A percentile compares a stretch with the other conserved stretches of the same genome.
phyloP scores from a whole-genome alignment of 352 stramenopile species.

The Phytophthora syringae region DNA sequence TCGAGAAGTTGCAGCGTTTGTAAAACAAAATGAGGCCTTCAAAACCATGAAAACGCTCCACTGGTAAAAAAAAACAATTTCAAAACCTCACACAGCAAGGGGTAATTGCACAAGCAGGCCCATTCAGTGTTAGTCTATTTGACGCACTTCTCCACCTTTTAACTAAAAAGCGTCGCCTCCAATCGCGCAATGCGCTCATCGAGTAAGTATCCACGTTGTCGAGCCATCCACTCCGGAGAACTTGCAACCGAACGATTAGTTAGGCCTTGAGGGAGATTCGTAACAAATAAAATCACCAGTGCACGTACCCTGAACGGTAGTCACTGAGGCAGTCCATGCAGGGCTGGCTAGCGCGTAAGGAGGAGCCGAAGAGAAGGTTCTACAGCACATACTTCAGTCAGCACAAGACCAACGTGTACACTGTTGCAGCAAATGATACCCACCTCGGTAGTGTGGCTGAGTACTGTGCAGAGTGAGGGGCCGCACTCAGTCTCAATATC shows the following conservation, averaged over 20 bases:
- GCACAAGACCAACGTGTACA: background rate
- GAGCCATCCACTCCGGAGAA: constrained; percentile 55
- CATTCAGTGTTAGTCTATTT: constrained; percentile 1
- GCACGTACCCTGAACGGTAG: constrained; percentile 48
- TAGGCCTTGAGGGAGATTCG: background rate
- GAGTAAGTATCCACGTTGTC: constrained; percentile 42
- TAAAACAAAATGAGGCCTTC: no score
- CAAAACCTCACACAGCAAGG: no score
- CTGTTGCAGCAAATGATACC: background rate
- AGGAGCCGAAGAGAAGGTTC: constrained; percentile 58
- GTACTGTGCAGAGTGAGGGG: constrained; percentile 58
- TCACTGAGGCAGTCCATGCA: constrained; percentile 67
- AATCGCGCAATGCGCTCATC: constrained; percentile 55
- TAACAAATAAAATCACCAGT: background rate
- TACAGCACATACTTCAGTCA: constrained; percentile 6
- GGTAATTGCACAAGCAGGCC: no score
- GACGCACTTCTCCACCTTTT: background rate
- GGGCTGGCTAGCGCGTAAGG: constrained; percentile 51
- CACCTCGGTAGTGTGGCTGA: constrained; percentile 73
- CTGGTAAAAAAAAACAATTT: no score
- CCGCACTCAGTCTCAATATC: constrained; percentile 63
- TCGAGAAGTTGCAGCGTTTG: no score
- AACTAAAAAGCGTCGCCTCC: constrained; percentile 46
- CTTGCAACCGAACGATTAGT: constrained; percentile 14
- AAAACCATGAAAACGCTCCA: no score